A percentile compares a stretch with the other conserved stretches of the same genome.
Conservation (phyloP, 768 basidiomycete species). For the Phaeotremella fagi region DNA sequence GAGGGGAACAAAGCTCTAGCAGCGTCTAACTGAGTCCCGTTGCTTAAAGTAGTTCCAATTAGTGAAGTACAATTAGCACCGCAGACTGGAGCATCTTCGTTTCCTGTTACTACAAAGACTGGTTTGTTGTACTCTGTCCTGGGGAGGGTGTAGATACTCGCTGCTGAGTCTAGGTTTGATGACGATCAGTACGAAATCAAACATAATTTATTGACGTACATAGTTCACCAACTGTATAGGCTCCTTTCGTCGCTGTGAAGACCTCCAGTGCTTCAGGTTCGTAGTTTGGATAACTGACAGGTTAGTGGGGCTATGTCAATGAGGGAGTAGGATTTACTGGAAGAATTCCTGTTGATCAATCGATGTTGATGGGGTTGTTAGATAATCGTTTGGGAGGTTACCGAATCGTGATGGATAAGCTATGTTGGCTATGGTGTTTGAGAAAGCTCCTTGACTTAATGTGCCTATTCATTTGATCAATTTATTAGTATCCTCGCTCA, state of each 20-base stretch:
- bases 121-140: conserved; percentile 21
- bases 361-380: conserved; percentile 24
- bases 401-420: conserved; percentile 28
- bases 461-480: conserved; percentile 22
- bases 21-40: conserved; percentile 28
- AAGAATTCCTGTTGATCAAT: conserved; percentile 32
- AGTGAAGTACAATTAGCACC: conserved; percentile 25
- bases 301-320: no score
- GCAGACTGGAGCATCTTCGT: conserved; percentile 31
- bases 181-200: no score
- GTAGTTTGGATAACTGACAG: conserved; percentile 25
- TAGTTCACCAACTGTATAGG: conserved; percentile 30
- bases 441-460: conserved; percentile 21
- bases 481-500: no score
- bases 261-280: conserved; percentile 17
- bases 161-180: conserved; percentile 18
- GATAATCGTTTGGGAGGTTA: conserved; percentile 21
- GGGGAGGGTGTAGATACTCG: conserved; percentile 1
- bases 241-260: conserved; percentile 32
- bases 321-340: no score
- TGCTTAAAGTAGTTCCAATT: conserved; percentile 22
- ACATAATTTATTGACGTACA: conserved; percentile 8
- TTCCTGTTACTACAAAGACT: conserved; percentile 28
- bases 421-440: conserved; percentile 22
- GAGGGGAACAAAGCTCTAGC: conserved; percentile 20